Conservation (phyloP, 2,329 filamentous ascomycete species). For the Onygenales sp. region DNA sequence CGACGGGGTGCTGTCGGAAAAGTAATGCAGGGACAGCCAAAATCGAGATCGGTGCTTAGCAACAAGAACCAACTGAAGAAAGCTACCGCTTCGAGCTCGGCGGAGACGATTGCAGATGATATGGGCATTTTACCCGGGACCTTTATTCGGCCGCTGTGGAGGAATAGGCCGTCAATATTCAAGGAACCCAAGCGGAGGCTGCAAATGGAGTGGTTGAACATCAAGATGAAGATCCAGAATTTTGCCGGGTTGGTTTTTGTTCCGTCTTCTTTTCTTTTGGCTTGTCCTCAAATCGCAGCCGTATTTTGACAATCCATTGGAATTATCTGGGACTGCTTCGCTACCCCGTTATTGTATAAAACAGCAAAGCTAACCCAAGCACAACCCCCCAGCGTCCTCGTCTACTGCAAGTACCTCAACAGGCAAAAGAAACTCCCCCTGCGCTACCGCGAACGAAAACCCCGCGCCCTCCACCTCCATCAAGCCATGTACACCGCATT, state of each 20-base stretch:
- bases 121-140: slow-evolving; percentile 38
- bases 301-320: too few species aligned
- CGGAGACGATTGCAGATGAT: slow-evolving; percentile 30
- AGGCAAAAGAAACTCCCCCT: slow-evolving; percentile 21
- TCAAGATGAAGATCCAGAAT: slow-evolving; percentile 26
- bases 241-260: slow-evolving; percentile 22
- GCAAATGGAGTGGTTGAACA: slow-evolving; percentile 31
- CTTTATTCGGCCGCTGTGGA: slow-evolving; percentile 29
- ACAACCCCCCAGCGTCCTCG: slow-evolving; percentile 16
- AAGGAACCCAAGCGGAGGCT: slow-evolving; percentile 24
- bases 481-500: slow-evolving; percentile 38
- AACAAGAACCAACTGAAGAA: slow-evolving; percentile 26
- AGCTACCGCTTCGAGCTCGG: slow-evolving; percentile 15
- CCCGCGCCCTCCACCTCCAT: slow-evolving; percentile 33
- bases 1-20: slow-evolving; percentile 1
- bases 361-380: slow-evolving; percentile 4
- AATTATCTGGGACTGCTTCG: neutral
- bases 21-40: slow-evolving; percentile 15
- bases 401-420: slow-evolving; percentile 24
- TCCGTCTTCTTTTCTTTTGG: too few species aligned
- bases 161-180: slow-evolving; percentile 32
- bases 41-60: slow-evolving; percentile 27
- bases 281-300: too few species aligned
- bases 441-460: slow-evolving; percentile 24
- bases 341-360: slow-evolving; percentile 7